Evolutionary conservation across 164 flowering plant genomes (phyloP), one percentile per base, ranked within the genome.

Genomic region (Echeveria elegans): DNA sequence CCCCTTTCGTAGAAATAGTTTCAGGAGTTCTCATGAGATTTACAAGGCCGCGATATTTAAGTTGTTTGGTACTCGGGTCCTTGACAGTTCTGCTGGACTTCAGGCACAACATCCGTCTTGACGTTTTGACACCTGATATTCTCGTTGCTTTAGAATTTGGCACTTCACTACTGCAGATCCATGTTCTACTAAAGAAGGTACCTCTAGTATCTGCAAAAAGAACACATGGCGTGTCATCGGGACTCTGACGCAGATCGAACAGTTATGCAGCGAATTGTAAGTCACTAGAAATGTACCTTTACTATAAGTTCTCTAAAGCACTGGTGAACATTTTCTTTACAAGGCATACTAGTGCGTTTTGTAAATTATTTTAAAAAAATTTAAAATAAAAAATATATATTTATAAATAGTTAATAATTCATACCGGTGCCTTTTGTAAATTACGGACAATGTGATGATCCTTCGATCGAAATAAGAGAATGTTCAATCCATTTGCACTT

Each of bases 271-370:
- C 23, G 41, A 41, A 18, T 45, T n/a, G 15, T 41, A 31, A 23
- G 2, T n/a, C 6, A 48, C 19, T 14, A 60, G 10, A 62, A 16
- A 24, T 28, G 29, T 72, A 91, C 98, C 96, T 88, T 88, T 50
- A 78, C 64, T 5, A 77, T 74, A 70, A 92, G 96, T 64, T 90
- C 89, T 69, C 72, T 83, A 72, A 92, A 92, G 75, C 93, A 87
- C 69, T 79, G 80, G 19, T 76, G 78, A 62, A 92, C 92, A 66
- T 88, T 87, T 68, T 82, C 85, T 67, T n/a, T n/a, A n/a, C n/a
- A n/a, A n/a, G n/a, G n/a, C n/a, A n/a, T n/a, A n/a, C n/a, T n/a
- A n/a, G n/a, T n/a, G n/a, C n/a, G n/a, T n/a, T n/a, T n/a, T n/a
- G n/a, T n/a, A n/a, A n/a, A n/a, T n/a, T n/a, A n/a, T n/a, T n/a